Evolutionary conservation across 129 eudicot genomes (phyloP).

Genomic region (Helichrysum umbraculigerum): DNA sequence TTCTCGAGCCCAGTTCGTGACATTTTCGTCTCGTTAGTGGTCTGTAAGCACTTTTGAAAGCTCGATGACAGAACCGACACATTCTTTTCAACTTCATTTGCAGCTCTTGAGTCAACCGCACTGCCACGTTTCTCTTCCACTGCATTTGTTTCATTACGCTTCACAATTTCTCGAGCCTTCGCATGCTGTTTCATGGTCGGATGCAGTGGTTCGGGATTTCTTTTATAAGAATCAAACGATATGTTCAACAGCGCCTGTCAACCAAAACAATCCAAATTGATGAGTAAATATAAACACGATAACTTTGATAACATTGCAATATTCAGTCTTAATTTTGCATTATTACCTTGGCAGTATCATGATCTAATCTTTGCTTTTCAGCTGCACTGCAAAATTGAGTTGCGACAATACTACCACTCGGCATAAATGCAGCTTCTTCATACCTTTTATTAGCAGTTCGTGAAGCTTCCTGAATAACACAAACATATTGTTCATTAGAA

Average conservation of each 20-base stretch:
- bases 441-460: neutral
- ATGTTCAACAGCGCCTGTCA: conserved; percentile 39
- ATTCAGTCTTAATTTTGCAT: neutral
- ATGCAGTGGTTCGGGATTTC: conserved; percentile 18
- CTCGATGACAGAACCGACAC: conserved; percentile 45
- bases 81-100: conserved; percentile 38
- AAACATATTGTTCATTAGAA: neutral
- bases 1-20: neutral
- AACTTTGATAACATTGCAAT: neutral
- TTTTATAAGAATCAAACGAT: conserved; percentile 52
- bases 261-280: neutral
- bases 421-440: neutral
- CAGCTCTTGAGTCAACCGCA: neutral
- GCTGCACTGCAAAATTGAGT: neutral
- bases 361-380: neutral
- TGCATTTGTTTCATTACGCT: conserved; percentile 6
- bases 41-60: conserved; percentile 51
- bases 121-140: neutral
- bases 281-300: neutral
- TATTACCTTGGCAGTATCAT: neutral
- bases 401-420: neutral
- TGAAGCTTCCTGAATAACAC: neutral
- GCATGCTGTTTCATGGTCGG: conserved; percentile 30
- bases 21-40: conserved; percentile 20
- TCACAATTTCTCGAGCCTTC: neutral